Percentiles rank a stretch among this genome's conserved stretches.
Conservation (phyloP, 2,329 filamentous ascomycete species). For the Monilinia polystroma region DNA sequence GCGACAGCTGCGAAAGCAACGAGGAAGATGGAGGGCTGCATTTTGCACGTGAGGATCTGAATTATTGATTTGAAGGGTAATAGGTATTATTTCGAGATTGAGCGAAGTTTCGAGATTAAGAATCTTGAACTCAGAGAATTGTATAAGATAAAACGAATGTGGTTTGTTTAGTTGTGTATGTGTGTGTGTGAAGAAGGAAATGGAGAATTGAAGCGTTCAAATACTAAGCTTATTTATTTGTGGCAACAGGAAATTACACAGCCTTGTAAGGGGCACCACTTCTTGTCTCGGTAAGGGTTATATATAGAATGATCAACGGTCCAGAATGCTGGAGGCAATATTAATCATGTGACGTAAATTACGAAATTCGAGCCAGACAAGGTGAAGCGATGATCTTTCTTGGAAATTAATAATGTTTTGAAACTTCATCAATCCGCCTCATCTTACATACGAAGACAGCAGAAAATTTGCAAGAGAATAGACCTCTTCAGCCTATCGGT, state of each 20-base stretch:
- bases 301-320: slow-evolving; percentile 18
- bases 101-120: neutral
- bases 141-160: slow-evolving; percentile 21
- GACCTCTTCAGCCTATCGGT: slow-evolving; percentile 8
- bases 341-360: slow-evolving; percentile 21
- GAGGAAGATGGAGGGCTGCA: slow-evolving; percentile 26
- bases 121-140: slow-evolving; percentile 4
- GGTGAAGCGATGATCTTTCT: slow-evolving; percentile 17
- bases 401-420: slow-evolving; percentile 9
- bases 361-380: slow-evolving; percentile 12
- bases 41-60: slow-evolving; percentile 21
- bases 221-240: slow-evolving; percentile 24
- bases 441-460: slow-evolving; percentile 17
- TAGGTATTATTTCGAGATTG: neutral
- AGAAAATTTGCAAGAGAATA: neutral
- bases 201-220: slow-evolving; percentile 21
- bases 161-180: slow-evolving; percentile 6
- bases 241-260: slow-evolving; percentile 23
- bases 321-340: slow-evolving; percentile 4
- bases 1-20: slow-evolving; percentile 27
- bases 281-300: slow-evolving; percentile 23
- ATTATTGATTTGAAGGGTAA: neutral
- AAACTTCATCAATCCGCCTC: slow-evolving; percentile 15
- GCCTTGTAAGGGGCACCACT: slow-evolving; percentile 22
- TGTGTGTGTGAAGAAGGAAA: neutral